Percentiles rank a stretch among this genome's conserved stretches.
Conservation (phyloP, 1,139 yeast genomes). For the Petasospora fabianii region DNA sequence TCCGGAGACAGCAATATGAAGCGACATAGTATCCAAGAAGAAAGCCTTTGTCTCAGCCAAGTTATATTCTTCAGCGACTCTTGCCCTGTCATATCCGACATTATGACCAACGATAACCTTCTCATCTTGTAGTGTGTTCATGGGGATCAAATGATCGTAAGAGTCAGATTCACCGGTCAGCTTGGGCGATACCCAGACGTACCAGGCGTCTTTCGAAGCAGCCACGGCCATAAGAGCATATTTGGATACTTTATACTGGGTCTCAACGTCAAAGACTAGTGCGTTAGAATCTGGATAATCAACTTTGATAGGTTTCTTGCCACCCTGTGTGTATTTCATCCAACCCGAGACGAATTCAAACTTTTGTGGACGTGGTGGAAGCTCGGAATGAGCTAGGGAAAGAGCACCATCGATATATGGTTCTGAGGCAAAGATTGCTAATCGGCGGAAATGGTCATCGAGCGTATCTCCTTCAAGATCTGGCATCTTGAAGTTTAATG, state of each 20-base stretch:
- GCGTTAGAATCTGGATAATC: slow-evolving; percentile 59
- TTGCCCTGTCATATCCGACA: slow-evolving; percentile 85
- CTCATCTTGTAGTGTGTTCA: slow-evolving; percentile 46
- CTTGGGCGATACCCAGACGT: slow-evolving; percentile 91
- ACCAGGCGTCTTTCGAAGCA: slow-evolving; percentile 78
- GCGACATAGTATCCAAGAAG: slow-evolving; percentile 86
- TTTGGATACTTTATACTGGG: slow-evolving; percentile 66
- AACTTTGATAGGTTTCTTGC: slow-evolving; percentile 53
- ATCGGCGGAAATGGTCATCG: slow-evolving; percentile 79
- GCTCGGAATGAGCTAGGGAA: slow-evolving; percentile 34
- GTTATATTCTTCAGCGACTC: slow-evolving; percentile 79
- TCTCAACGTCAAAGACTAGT: slow-evolving; percentile 88
- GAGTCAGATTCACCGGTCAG: slow-evolving; percentile 46
- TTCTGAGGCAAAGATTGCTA: slow-evolving; percentile 59
- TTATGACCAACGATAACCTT: slow-evolving; percentile 84
- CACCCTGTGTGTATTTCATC: slow-evolving; percentile 58
- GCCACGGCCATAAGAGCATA: slow-evolving; percentile 86
- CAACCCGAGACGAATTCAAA: slow-evolving; percentile 76
- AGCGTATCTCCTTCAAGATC: slow-evolving; percentile 61
- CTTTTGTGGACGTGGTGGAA: slow-evolving; percentile 47
- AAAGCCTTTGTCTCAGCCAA: slow-evolving; percentile 65
- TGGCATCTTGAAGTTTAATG: slow-evolving; percentile 66
- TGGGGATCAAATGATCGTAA: slow-evolving; percentile 70
- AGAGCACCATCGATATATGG: slow-evolving; percentile 55
- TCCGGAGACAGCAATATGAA: slow-evolving; percentile 89